Base-by-base conservation (phyloP, 139 green algal genomes). In the Chlamydomonas asymmetrica region DNA sequence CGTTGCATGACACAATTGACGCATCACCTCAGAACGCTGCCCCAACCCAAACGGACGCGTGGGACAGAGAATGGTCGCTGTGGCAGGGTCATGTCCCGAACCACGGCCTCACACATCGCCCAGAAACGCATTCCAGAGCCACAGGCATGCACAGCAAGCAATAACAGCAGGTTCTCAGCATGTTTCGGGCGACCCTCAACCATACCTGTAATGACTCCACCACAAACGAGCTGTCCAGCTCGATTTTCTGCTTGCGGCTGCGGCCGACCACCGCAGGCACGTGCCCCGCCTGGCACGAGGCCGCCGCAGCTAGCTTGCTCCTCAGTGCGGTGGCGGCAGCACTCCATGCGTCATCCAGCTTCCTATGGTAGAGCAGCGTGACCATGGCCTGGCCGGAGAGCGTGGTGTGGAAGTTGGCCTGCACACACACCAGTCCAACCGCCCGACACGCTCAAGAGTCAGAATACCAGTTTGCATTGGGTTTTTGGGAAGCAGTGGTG, bases 391-490 rank as follows among this genome's bases (percentile, higher is more conserved):
- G 65, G 4, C 92, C 92, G 39, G 61, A 85, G 37, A 96, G 80
- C 1, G 94, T 93, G 54, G 92, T 98, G 82, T 97, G 94, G 76
- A 97, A 97, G 78, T 96, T 97, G 68, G 84, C 90, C 84, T 95
- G 78, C 7, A 38, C 8, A n/a, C 35, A 27, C 31, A 27, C 29
- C 10, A 8, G 13, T n/a, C 31, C 62, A 25, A n/a, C n/a, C n/a
- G n/a, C 56, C 22, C 8, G 56, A 63, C 56, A 35, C 8, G 56
- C 56, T 13, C 8, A 23, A 23, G 18, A 32, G 18, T 35, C 8
- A 32, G 56, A n/a, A n/a, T n/a, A n/a, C n/a, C n/a, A n/a, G n/a
- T n/a, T n/a, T n/a, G n/a, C n/a, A n/a, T n/a, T n/a, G n/a, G n/a
- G n/a, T n/a, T 64, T 57, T 57, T 63, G 71, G 39, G 56, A 29